These are phyloP conservation scores for Diaporthe helianthi DNA, from an alignment of 2,329 filamentous ascomycete species.

Conservation along the genomic window DNA sequence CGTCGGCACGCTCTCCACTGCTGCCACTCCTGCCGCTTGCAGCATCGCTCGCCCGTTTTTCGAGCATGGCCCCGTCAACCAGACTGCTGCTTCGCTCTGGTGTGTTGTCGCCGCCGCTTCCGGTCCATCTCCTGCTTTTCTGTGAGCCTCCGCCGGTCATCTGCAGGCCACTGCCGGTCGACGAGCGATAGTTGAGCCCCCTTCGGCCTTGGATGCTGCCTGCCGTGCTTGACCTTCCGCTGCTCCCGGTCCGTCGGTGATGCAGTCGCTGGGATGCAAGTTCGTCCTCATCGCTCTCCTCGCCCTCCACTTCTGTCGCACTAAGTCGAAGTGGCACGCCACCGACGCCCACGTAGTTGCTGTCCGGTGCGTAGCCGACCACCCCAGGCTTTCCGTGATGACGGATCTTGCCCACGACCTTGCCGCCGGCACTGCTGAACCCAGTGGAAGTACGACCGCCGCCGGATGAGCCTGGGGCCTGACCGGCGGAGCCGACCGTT, in stretches of 20 bases:
- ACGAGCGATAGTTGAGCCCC: slow-evolving; percentile 57
- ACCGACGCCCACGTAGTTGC: slow-evolving; percentile 75
- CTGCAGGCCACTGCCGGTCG: slow-evolving; percentile 41
- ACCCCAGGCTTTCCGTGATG: slow-evolving; percentile 84
- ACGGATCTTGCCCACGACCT: slow-evolving; percentile 84
- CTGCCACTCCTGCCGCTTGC: slow-evolving; percentile 61
- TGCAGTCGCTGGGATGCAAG: slow-evolving; percentile 57
- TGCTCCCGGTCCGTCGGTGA: slow-evolving; percentile 77
- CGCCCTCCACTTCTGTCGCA: slow-evolving; percentile 93
- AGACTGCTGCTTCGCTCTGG: slow-evolving; percentile 63
- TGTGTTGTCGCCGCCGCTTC: slow-evolving; percentile 47
- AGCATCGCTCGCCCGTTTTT: slow-evolving; percentile 47
- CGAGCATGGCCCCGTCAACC: slow-evolving; percentile 51
- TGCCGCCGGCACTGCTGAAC: slow-evolving; percentile 61
- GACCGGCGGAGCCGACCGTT: slow-evolving; percentile 69
- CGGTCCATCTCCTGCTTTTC: slow-evolving; percentile 33
- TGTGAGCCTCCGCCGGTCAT: slow-evolving; percentile 35
- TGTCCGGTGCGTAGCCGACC: slow-evolving; percentile 78
- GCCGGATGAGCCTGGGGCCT: slow-evolving; percentile 54
- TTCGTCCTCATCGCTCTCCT: slow-evolving; percentile 80
- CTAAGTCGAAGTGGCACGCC: slow-evolving; percentile 91
- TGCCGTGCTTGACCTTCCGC: slow-evolving; percentile 72
- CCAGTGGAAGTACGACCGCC: slow-evolving; percentile 68
- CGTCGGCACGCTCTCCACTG: slow-evolving; percentile 67
- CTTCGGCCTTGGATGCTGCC: slow-evolving; percentile 53